These are phyloP conservation scores for Rhodamnia argentea DNA, from an alignment of 345 rosid species.

Conservation along the genomic window DNA sequence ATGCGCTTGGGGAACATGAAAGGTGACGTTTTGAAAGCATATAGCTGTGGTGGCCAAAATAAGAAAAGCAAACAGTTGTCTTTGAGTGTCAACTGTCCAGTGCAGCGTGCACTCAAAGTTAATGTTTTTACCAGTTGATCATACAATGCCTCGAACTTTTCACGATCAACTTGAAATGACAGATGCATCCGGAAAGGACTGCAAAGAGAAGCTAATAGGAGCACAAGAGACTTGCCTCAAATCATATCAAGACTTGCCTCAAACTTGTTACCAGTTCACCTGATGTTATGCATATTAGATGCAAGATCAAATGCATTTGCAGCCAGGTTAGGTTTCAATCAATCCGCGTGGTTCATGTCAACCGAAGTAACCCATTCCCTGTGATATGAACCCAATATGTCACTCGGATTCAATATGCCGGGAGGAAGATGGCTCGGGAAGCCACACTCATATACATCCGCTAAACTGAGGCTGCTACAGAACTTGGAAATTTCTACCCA, in stretches of 20 bases:
- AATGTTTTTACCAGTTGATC: not conserved
- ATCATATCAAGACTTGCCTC: not conserved
- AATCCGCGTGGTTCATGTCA: not conserved
- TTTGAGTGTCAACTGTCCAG: not conserved
- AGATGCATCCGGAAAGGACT: not conserved
- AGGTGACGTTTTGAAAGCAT: not conserved
- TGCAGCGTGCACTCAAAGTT: not conserved
- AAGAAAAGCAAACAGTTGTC: not conserved
- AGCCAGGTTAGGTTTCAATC: not conserved
- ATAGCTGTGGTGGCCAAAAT: not conserved
- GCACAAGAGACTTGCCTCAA: not conserved
- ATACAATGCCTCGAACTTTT: not conserved
- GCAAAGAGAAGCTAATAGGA: not conserved
- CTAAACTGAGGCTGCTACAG: not conserved
- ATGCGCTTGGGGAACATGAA: not conserved
- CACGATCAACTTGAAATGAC: not conserved
- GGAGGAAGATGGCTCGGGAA: not conserved
- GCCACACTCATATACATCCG: not conserved
- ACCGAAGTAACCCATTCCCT: not conserved
- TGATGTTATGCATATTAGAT: not conserved
- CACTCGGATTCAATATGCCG: not conserved
- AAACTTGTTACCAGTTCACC: not conserved
- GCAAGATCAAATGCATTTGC: not conserved
- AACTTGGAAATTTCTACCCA: not conserved
- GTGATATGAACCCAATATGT: not conserved